Percentiles rank a stretch among this genome's conserved stretches.
Evolutionary conservation across 345 rosid genomes (phyloP).

Genomic region (Brassica carinata): DNA sequence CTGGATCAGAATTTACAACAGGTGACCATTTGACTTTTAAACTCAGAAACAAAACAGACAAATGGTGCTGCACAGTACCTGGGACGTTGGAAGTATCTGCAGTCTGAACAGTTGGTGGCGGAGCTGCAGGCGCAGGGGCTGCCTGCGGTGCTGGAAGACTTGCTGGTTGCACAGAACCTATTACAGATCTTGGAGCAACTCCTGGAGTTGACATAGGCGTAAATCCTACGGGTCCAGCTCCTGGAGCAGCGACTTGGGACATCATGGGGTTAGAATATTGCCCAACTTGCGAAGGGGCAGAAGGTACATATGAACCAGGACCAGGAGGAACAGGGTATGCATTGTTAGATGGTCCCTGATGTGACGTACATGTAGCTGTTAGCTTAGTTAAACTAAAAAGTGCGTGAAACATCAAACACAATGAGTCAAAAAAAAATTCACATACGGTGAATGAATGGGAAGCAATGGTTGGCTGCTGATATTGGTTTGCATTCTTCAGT

Average conservation of each 20-base stretch:
- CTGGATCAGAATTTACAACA: constrained; percentile 48
- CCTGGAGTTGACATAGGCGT: constrained; percentile 62
- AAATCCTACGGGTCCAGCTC: constrained; percentile 59
- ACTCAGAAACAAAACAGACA: constrained; percentile 10
- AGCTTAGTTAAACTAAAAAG: constrained; percentile 22
- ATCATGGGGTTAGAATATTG: constrained; percentile 55
- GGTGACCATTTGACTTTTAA: background rate
- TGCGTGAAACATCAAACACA: constrained; percentile 6
- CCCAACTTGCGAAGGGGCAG: constrained; percentile 52
- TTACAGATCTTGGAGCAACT: constrained; percentile 67
- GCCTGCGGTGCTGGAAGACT: constrained; percentile 69
- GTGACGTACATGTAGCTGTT: constrained; percentile 5
- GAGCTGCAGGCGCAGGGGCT: constrained; percentile 64
- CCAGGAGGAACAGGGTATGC: constrained; percentile 58
- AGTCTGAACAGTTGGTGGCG: constrained; percentile 90
- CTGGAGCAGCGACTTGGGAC: constrained; percentile 63
- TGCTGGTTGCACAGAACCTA: constrained; percentile 64
- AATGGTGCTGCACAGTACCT: constrained; percentile 51
- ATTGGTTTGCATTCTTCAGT: constrained; percentile 79
- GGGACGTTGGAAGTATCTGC: constrained; percentile 87
- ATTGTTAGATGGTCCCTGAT: constrained; percentile 64
- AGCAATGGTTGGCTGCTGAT: constrained; percentile 75
- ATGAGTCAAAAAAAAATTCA: constrained; percentile 14
- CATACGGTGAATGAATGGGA: constrained; percentile 87
- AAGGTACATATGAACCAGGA: constrained; percentile 53